Conservation (phyloP, 257 asterid genomes). For the Rehmannia glutinosa region DNA sequence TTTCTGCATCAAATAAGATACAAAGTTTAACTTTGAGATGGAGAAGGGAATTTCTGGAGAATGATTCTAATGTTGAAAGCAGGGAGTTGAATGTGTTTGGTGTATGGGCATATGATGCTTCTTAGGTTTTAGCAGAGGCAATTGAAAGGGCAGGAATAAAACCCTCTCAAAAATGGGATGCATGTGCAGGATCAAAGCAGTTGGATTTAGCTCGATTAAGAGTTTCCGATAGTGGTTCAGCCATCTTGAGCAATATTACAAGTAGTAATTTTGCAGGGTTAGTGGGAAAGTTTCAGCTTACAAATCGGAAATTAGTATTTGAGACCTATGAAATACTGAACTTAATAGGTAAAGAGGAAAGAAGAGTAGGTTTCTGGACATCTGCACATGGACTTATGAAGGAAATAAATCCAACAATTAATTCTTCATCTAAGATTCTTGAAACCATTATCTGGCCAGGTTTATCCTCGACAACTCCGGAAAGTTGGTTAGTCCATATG, state of each 20-base stretch:
- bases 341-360: conserved; percentile 30
- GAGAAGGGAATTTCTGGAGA: conserved; percentile 25
- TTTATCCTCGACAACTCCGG: neutral
- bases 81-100: conserved; percentile 24
- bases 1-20: conserved; percentile 27
- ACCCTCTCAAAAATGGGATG: too few relatives aligned
- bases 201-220: neutral
- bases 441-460: conserved; percentile 38
- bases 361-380: conserved; percentile 42
- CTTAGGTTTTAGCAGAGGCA: conserved; percentile 35
- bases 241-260: conserved; percentile 19
- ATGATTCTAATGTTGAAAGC: conserved; percentile 6
- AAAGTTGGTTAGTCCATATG: too few relatives aligned
- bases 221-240: conserved; percentile 13
- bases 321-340: conserved; percentile 25
- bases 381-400: conserved; percentile 21
- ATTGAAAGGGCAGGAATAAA: conserved; percentile 24
- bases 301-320: conserved; percentile 21
- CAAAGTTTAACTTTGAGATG: conserved; percentile 24
- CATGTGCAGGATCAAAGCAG: too few relatives aligned
- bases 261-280: conserved; percentile 17
- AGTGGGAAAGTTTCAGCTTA: conserved; percentile 24
- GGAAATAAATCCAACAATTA: conserved; percentile 13
- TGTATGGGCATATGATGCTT: conserved; percentile 41
- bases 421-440: conserved; percentile 8